Evolutionary conservation across 1,139 yeast genomes (phyloP).

Genomic region (Scheffersomyces segobiensis): DNA sequence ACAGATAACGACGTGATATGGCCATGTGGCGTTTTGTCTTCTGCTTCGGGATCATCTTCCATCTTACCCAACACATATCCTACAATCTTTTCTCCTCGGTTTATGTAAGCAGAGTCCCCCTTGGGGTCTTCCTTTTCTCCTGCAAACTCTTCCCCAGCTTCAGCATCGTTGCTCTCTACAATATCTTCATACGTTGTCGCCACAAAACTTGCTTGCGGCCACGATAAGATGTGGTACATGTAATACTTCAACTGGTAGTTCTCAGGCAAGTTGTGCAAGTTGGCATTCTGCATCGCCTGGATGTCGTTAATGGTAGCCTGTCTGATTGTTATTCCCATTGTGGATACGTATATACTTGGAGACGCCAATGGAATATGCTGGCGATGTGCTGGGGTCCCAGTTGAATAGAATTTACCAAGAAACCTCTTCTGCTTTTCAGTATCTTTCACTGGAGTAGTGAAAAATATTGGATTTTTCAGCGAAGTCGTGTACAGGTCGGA

Average conservation of each 20-base stretch:
- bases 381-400: not conserved
- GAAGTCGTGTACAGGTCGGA: not conserved
- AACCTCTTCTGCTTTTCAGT: not conserved
- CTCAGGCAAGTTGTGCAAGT: slow-evolving; percentile 90
- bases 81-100: slow-evolving; percentile 73
- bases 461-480: not conserved
- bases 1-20: slow-evolving; percentile 94
- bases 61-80: slow-evolving; percentile 95
- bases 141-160: slow-evolving; percentile 26
- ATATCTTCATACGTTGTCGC: slow-evolving; percentile 69
- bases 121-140: slow-evolving; percentile 44
- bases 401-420: not conserved
- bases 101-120: slow-evolving; percentile 58
- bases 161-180: slow-evolving; percentile 9
- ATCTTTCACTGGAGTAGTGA: not conserved
- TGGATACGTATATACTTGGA: not conserved
- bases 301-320: slow-evolving; percentile 85
- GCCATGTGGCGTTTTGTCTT: slow-evolving; percentile 78
- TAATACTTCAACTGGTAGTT: slow-evolving; percentile 91
- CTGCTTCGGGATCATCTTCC: slow-evolving; percentile 89
- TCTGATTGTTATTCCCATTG: slow-evolving; percentile 84
- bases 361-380: not conserved
- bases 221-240: slow-evolving; percentile 87
- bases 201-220: slow-evolving; percentile 98
- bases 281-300: slow-evolving; percentile 96